Evolutionary conservation across 305 asterid species (phyloP), one percentile per base, ranked within the genome.

Genomic region (Rubia peregrina): DNA sequence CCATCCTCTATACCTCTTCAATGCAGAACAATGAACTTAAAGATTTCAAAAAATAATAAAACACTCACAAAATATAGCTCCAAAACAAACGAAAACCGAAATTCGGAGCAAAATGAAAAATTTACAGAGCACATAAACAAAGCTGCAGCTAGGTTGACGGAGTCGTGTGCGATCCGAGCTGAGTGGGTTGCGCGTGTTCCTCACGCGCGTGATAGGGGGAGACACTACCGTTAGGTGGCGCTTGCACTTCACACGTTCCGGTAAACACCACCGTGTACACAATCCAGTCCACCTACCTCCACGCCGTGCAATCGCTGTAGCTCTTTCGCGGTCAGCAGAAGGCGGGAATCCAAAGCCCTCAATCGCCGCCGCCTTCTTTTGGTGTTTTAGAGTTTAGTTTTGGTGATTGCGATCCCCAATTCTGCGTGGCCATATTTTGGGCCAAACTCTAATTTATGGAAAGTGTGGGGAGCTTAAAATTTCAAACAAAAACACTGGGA

Each of bases 1-100:
- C 89, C 95, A 85, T 88, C 69, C 73, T 22, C 67, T 17, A 12
- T 68, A 61, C 43, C 42, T 30, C 67, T 57, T 46, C 12, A 73
- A 16, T 38, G 38, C 41, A 38, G 33, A 51, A 43, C 2, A 36
- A 53, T 3, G 7, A 40, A 30, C 55, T 16, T 40, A 67, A 48
- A 61, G 43, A n/a, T 49, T 49, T 33, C 38, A 33, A 30, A 30
- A 30, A 30, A 16, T 12, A 7, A 19, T 17, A 56, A 56, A 57
- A 1, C 1, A 21, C 4, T 51, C 10, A 51, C 0, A 51, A 17
- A 51, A 49, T 14, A 5, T 4, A 0, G 7, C 21, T 40, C 51
- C 55, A 65, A 44, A 21, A 41, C 16, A 10, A 64, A 2, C 33
- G n/a, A 40, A 19, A 0, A 49, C 70, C 38, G 13, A 42, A 65